phyloP scores from a whole-genome alignment of 768 basidiomycete genomes.

The Pleurotus cornucopiae region DNA sequence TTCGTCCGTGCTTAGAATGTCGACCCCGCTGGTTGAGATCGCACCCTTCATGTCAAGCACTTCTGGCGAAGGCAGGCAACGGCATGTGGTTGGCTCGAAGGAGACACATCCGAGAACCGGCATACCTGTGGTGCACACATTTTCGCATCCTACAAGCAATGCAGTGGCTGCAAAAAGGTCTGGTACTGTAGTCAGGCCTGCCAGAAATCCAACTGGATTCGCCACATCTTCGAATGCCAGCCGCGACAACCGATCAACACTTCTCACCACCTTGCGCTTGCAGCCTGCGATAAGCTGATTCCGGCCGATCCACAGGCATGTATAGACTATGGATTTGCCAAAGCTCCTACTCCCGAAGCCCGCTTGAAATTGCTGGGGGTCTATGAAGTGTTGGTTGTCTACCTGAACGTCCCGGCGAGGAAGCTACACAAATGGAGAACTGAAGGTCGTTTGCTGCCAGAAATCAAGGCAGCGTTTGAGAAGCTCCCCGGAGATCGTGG shows the following conservation, averaged over 20 bases:
- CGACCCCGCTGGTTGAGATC: background rate
- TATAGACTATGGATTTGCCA: constrained; percentile 30
- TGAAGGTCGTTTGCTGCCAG: constrained; percentile 25
- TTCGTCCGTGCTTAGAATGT: constrained; percentile 20
- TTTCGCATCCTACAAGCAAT: constrained; percentile 8
- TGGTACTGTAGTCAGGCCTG: constrained; percentile 30
- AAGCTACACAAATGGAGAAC: constrained; percentile 28
- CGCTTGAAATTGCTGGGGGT: constrained; percentile 23
- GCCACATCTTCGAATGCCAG: constrained; percentile 30
- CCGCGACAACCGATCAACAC: constrained; percentile 20
- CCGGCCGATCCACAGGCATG: constrained; percentile 28
- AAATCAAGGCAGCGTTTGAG: constrained; percentile 26
- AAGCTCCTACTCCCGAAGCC: constrained; percentile 14
- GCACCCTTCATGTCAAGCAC: background rate
- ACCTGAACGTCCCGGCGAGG: constrained; percentile 17
- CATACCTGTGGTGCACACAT: background rate
- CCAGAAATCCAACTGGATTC: constrained; percentile 24
- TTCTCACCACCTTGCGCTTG: constrained; percentile 26
- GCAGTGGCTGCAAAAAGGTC: constrained; percentile 19
- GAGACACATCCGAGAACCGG: background rate
- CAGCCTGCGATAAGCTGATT: constrained; percentile 17
- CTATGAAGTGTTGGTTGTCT: constrained; percentile 23
- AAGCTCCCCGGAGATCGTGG: constrained; percentile 21
- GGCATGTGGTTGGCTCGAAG: background rate
- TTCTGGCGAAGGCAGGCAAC: background rate